Evolutionary conservation across 2,329 filamentous ascomycete genomes (phyloP).

Genomic region (Chrysoporthe cubensis): DNA sequence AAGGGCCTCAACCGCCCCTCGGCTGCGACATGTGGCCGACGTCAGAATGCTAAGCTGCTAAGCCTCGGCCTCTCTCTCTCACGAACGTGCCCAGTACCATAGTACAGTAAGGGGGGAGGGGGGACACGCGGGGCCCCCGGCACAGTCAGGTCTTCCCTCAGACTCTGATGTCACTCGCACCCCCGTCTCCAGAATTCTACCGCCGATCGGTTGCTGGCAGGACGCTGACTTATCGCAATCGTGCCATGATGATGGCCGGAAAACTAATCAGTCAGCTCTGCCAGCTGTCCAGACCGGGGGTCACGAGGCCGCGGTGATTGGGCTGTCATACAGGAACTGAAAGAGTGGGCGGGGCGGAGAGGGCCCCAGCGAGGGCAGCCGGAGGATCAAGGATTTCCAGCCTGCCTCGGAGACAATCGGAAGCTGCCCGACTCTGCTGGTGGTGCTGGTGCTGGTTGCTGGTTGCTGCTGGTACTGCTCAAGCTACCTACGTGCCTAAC

Average conservation of each 20-base stretch:
- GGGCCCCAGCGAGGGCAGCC: neutral
- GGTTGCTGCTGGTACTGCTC: too few species aligned
- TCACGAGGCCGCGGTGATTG: too few species aligned
- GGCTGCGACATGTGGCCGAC: neutral
- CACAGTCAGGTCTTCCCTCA: too few species aligned
- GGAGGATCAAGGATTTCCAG: neutral
- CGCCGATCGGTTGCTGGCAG: neutral
- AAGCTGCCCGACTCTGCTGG: constrained; percentile 8
- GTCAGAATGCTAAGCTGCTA: constrained; percentile 14
- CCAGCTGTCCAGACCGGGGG: neutral
- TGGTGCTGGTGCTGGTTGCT: too few species aligned
- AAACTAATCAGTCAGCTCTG: neutral
- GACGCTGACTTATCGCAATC: neutral
- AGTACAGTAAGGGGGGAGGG: constrained; percentile 1
- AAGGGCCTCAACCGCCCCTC: neutral
- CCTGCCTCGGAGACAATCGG: neutral
- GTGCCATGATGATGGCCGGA: neutral
- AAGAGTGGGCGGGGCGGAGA: too few species aligned
- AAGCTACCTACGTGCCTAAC: neutral
- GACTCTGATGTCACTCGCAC: too few species aligned
- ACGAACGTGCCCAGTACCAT: too few species aligned
- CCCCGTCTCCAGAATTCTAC: neutral
- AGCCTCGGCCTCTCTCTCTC: neutral
- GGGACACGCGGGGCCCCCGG: neutral
- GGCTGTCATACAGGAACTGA: too few species aligned